These are phyloP conservation scores for Gossypium raimondii DNA, from an alignment of 345 rosid genomes.

Conservation along the genomic window DNA sequence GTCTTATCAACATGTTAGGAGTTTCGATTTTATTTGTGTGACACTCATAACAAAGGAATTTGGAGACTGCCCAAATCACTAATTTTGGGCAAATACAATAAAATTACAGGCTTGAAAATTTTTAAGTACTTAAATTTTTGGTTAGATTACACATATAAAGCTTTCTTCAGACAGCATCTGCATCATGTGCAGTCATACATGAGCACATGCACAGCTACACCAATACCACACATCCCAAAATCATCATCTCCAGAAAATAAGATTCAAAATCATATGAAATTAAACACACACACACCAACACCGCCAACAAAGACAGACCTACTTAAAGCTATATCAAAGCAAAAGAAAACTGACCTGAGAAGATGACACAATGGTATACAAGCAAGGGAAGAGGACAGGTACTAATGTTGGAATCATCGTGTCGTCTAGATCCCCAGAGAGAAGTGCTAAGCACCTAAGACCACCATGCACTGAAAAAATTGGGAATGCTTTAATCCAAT, in stretches of 20 bases:
- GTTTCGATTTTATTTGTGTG: neutral
- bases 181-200: neutral
- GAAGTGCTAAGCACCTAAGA: slow-evolving; percentile 80
- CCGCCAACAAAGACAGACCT: neutral
- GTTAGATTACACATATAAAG: neutral
- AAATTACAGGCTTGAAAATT: neutral
- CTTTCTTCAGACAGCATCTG: neutral
- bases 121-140: neutral
- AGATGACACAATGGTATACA: slow-evolving; percentile 72
- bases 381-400: slow-evolving; percentile 76
- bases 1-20: neutral
- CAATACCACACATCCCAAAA: neutral
- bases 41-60: neutral
- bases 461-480: slow-evolving; percentile 71
- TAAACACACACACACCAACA: neutral
- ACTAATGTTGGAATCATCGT: slow-evolving; percentile 60
- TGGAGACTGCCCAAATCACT: neutral
- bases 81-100: neutral
- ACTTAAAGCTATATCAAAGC: slow-evolving; percentile 3
- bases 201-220: neutral
- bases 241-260: slow-evolving; percentile 6
- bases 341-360: slow-evolving; percentile 53
- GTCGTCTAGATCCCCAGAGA: slow-evolving; percentile 84
- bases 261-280: neutral
- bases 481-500: slow-evolving; percentile 17